phyloP scores from a whole-genome alignment of 345 rosid genomes.

The Alliaria petiolata region DNA sequence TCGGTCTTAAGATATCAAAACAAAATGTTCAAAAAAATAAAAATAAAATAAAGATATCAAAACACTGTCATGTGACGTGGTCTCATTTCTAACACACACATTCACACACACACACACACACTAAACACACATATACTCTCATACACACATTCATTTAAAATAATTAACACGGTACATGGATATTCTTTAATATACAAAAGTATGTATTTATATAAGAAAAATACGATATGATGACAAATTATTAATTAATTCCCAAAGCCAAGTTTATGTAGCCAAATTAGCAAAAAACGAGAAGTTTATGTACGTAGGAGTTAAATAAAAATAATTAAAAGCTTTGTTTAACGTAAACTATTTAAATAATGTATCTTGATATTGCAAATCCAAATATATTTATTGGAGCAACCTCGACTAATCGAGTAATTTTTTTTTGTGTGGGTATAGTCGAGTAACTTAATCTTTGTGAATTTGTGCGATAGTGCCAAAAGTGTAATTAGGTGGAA shows the following conservation, averaged over 20 bases:
- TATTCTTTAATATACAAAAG: neutral
- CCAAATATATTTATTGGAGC: neutral
- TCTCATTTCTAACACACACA: neutral
- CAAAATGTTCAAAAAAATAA: no score
- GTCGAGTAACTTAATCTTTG: neutral
- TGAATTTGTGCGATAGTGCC: neutral
- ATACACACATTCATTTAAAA: neutral
- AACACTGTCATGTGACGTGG: conserved; percentile 16
- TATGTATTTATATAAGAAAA: neutral
- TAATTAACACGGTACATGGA: no score
- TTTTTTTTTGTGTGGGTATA: no score
- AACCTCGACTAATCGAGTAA: neutral
- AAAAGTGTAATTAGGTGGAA: neutral
- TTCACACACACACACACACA: neutral
- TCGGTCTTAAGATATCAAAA: neutral
- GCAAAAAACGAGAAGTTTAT: no score
- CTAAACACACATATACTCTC: neutral
- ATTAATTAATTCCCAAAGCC: no score
- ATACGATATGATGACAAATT: no score
- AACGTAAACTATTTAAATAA: neutral
- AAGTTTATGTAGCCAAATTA: no score
- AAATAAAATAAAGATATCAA: no score
- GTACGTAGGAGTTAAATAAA: neutral
- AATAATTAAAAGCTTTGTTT: neutral
- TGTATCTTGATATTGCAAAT: neutral